Base-by-base conservation (phyloP, 129 eudicot species). In the Lactuca sativa region DNA sequence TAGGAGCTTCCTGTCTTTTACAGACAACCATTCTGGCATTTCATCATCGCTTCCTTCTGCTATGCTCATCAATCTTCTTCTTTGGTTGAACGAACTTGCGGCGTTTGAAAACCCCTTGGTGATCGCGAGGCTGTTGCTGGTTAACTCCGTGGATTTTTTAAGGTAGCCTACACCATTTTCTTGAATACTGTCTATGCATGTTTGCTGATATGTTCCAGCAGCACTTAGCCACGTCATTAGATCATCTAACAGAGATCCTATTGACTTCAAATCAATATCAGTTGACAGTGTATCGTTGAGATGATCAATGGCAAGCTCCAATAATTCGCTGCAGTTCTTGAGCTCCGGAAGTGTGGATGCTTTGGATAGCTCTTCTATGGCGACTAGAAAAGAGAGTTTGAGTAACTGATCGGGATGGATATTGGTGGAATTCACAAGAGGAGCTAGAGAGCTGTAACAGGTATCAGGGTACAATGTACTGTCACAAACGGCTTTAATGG, bases 81-180 rank as follows among this genome's bases (percentile, higher is more conserved):
- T 67, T 9, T 74, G 66, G 9, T 73, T 76, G 47, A 69, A 64
- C 11, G 82, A 56, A 12, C 43, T 64, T 0, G 80, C 66, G 0
- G 71, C 66, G 4, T 18, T 56, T 4, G 84, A 69, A 17, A 87
- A 15, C 61, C 73, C 62, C 14, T 47, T 82, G 8, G 80, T 16
- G n/a, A 87, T 82, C 8, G 90, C 95, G 7, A 87, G 80, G 38
- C 83, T 55, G 66, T 87, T 87, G 80, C 95, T 87, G 2, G 95
- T 87, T 64, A 75, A 67, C 66, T 82, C 85, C 0, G 74, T 84
- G 2, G 95, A 71, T 44, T 64, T 72, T 30, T 77, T 62, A 56
- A 87, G 78, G 66, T 52, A 38, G 9, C 47, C 38, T 12, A 21
- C 10, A 13, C 43, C 82, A 14, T 31, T 32, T 62, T 13, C 74